phyloP scores from a whole-genome alignment of 331 rosid species.

The Rhamnella rubrinervis region DNA sequence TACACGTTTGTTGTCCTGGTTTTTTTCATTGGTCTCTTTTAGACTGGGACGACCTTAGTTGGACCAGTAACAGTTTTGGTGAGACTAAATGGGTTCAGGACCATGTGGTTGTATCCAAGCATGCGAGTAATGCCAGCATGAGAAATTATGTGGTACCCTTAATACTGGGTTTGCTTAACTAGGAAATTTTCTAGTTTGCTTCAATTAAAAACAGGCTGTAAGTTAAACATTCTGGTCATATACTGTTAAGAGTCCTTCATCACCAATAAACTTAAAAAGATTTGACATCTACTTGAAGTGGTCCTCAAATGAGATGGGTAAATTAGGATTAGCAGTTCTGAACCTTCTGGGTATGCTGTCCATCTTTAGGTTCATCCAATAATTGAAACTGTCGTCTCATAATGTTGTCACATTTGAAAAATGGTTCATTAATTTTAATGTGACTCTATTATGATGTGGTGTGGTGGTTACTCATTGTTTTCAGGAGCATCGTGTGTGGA shows the following conservation, averaged over 20 bases:
- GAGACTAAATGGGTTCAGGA: neutral
- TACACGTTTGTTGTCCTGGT: neutral
- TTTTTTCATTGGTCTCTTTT: neutral
- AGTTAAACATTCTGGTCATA: too few species aligned
- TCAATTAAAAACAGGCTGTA: neutral
- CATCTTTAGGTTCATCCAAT: neutral
- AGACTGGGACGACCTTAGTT: constrained; percentile 6
- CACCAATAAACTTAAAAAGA: neutral
- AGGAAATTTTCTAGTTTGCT: neutral
- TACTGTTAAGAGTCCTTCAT: neutral
- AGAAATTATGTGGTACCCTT: neutral
- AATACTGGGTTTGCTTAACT: neutral
- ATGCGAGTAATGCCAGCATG: neutral
- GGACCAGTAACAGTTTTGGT: neutral
- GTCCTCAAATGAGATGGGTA: too few species aligned
- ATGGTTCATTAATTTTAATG: neutral
- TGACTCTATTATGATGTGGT: neutral
- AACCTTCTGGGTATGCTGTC: neutral
- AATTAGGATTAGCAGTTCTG: too few species aligned
- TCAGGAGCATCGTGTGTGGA: constrained; percentile 79
- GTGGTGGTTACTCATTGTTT: neutral
- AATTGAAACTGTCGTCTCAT: neutral
- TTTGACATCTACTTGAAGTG: too few species aligned
- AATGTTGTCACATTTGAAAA: neutral
- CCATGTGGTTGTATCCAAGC: neutral